These are phyloP conservation scores for Citrus cavaleriei DNA, from an alignment of 345 rosid genomes.

Conservation along the genomic window DNA sequence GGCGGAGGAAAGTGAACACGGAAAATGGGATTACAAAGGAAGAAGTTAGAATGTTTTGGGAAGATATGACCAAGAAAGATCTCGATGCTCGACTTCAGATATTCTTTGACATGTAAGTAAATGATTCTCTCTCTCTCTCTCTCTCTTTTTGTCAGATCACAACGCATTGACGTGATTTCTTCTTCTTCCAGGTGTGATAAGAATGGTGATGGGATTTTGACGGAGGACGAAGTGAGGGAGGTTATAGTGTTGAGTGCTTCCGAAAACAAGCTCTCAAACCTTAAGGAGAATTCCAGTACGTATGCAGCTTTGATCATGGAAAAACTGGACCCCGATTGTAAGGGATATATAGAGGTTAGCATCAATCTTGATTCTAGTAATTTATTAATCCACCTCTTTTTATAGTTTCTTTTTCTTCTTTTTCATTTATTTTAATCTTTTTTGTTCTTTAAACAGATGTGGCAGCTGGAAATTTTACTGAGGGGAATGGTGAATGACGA, in stretches of 20 bases:
- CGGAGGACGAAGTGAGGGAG: constrained; percentile 91
- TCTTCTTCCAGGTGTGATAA: constrained; percentile 74
- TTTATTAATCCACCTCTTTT: too few species aligned
- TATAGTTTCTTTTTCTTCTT: too few species aligned
- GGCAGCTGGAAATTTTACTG: constrained; percentile 85
- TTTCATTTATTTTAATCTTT: neutral
- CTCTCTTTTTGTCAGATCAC: neutral
- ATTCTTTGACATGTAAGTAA: constrained; percentile 77
- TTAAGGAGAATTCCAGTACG: constrained; percentile 58
- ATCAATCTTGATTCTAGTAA: neutral
- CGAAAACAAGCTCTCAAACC: constrained; percentile 74
- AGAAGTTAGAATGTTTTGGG: constrained; percentile 73
- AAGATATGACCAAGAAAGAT: constrained; percentile 74
- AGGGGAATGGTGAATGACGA: constrained; percentile 68
- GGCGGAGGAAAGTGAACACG: constrained; percentile 51
- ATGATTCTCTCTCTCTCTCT: neutral
- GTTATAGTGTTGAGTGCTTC: constrained; percentile 86
- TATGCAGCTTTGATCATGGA: constrained; percentile 94
- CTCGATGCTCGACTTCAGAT: constrained; percentile 85
- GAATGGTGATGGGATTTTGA: constrained; percentile 84
- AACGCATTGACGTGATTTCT: neutral
- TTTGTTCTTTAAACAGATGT: constrained; percentile 48
- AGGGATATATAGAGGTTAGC: constrained; percentile 83
- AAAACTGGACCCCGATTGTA: constrained; percentile 92
- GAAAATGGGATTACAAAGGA: constrained; percentile 61